Conservation (phyloP, 2,329 filamentous ascomycete genomes). For the Botrytis byssoidea region DNA sequence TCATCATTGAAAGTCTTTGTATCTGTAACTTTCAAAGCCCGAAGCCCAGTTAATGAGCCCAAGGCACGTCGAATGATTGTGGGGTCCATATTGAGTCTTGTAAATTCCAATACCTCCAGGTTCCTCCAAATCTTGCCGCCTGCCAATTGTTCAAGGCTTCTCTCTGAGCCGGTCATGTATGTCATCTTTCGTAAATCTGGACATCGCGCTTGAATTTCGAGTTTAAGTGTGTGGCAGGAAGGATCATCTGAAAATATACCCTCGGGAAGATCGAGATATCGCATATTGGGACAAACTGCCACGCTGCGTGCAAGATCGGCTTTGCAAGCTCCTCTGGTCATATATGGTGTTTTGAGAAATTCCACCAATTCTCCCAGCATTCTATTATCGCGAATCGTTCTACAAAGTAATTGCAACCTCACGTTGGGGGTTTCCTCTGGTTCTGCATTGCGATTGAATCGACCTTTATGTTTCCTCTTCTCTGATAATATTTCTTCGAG, state of each 20-base stretch:
- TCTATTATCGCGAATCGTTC: conserved; percentile 75
- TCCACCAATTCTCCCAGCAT: conserved; percentile 67
- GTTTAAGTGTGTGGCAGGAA: conserved; percentile 69
- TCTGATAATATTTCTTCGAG: conserved; percentile 80
- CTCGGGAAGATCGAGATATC: conserved; percentile 87
- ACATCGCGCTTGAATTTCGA: conserved; percentile 82
- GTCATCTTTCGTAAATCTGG: conserved; percentile 85
- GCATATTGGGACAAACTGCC: conserved; percentile 78
- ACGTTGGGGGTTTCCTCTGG: conserved; percentile 76
- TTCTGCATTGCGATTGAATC: conserved; percentile 73
- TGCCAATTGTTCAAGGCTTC: conserved; percentile 68
- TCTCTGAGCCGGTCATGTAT: conserved; percentile 76
- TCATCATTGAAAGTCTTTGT: conserved; percentile 72
- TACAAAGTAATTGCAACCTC: conserved; percentile 74
- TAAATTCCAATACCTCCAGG: conserved; percentile 71
- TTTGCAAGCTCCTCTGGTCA: conserved; percentile 83
- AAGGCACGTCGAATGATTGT: conserved; percentile 69
- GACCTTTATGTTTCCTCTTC: conserved; percentile 70
- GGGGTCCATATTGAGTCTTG: conserved; percentile 67
- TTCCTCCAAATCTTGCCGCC: conserved; percentile 65
- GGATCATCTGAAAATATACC: conserved; percentile 82
- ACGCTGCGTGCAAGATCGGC: conserved; percentile 82
- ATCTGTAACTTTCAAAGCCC: conserved; percentile 71
- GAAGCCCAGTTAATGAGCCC: conserved; percentile 62
- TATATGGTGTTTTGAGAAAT: conserved; percentile 88